Percentiles rank a stretch among this genome's conserved stretches.
These are phyloP conservation scores for Fomes fomentarius DNA, from an alignment of 1,284 basidiomycete genomes.

Conservation along the genomic window DNA sequence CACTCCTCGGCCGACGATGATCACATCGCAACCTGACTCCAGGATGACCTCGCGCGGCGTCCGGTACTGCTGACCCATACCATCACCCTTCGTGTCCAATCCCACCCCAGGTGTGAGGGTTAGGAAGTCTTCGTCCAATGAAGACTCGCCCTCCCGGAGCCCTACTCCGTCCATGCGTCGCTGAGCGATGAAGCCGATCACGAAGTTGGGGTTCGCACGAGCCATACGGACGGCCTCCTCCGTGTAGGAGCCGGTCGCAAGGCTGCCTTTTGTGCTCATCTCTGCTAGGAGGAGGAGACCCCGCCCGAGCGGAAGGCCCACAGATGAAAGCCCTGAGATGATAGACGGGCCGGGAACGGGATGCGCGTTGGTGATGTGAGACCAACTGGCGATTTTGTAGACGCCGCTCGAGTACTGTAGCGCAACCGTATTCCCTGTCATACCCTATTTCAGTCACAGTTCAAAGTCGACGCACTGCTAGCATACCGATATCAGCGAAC, in stretches of 20 bases:
- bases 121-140: constrained; percentile 76
- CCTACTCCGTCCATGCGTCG: constrained; percentile 76
- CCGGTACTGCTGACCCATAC: constrained; percentile 95
- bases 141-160: constrained; percentile 33
- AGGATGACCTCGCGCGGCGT: constrained; percentile 87
- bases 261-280: constrained; percentile 92
- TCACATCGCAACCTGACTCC: constrained; percentile 92
- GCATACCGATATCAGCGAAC: constrained; percentile 96
- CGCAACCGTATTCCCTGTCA: constrained; percentile 90
- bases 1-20: constrained; percentile 97
- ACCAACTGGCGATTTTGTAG: constrained; percentile 94
- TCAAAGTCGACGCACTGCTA: background rate
- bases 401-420: constrained; percentile 95
- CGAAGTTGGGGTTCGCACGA: constrained; percentile 79
- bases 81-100: constrained; percentile 82
- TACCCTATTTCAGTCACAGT: background rate
- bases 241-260: constrained; percentile 88
- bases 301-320: constrained; percentile 84
- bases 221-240: constrained; percentile 89
- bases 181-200: constrained; percentile 96
- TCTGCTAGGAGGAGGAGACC: constrained; percentile 94
- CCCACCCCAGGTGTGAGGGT: constrained; percentile 95
- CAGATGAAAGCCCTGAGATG: constrained; percentile 83
- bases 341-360: constrained; percentile 94
- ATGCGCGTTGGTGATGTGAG: constrained; percentile 98